These are phyloP conservation scores for Kluyveromyces dobzhanskii DNA, from an alignment of 805 yeast species.

Conservation along the genomic window DNA sequence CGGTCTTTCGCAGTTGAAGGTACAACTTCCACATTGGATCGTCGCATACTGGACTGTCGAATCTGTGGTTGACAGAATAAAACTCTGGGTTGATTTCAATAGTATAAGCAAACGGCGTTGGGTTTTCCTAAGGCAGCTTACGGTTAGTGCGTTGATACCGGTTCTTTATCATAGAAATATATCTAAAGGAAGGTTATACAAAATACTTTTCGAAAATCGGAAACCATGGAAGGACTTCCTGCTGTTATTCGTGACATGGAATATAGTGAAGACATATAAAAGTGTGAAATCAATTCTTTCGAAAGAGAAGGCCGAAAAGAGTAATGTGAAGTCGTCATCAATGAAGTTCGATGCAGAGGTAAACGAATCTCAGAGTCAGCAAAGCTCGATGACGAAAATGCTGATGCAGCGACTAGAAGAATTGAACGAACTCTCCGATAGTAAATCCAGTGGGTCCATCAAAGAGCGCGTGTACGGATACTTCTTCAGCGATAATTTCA, in stretches of 20 bases:
- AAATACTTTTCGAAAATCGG: constrained; percentile 1
- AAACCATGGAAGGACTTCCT: constrained; percentile 4
- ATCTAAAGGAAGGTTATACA: not conserved
- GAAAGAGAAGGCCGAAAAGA: not conserved
- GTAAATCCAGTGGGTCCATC: constrained; percentile 8
- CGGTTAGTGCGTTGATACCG: constrained; percentile 1
- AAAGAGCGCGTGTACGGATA: constrained; percentile 18
- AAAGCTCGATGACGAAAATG: constrained; percentile 11
- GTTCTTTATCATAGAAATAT: not conserved
- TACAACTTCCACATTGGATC: constrained; percentile 1
- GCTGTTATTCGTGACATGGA: constrained; percentile 2
- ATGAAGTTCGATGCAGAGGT: constrained; percentile 7
- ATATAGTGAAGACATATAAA: constrained; percentile 2
- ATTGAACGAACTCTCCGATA: constrained; percentile 16
- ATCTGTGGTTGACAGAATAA: not conserved
- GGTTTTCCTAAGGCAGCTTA: not conserved
- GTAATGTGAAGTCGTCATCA: not conserved
- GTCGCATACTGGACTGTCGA: constrained; percentile 1
- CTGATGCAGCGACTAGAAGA: constrained; percentile 19
- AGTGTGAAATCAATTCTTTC: not conserved
- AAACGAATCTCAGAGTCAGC: constrained; percentile 3
- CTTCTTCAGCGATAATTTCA: constrained; percentile 14
- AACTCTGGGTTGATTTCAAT: not conserved
- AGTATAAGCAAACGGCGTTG: not conserved
- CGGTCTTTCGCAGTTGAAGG: not conserved